Evolutionary conservation across 2,329 filamentous ascomycete genomes (phyloP), one percentile per base, ranked within the genome.

Genomic region (Volutella citrinella): DNA sequence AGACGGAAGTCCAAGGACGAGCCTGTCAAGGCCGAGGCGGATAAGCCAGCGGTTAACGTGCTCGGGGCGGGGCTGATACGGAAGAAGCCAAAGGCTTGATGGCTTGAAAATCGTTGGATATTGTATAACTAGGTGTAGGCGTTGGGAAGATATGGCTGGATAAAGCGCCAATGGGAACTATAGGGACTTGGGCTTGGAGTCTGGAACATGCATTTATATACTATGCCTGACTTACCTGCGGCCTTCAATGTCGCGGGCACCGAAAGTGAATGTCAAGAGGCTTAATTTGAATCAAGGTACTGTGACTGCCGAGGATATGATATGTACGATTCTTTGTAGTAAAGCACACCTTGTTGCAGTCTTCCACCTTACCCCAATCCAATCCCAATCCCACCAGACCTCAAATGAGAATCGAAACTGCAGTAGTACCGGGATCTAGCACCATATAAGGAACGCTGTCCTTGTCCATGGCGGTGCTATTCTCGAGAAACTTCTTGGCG

Each of bases 31-130:
- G 45, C 40, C 3, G 47, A 40, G 10, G 40, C 50, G 19, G 47
- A 40, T 17, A 22, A 8, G 12, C 20, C 20, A 22, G 20, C 20
- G 12, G 53, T 60, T 6, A 80, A 79, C 52, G 60, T 78, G 9
- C 60, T 81, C 13, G 55, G 60, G 3, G 62, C 60, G 12, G 64
- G 70, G 1, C 59, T 78, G 42, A 59, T 80, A 19, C 66, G 74
- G 36, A 80, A 78, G 61, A 82, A 80, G 56, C 57, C 68, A 17
- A 82, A 80, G 53, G 47, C 52, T 10, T 38, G 14, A 27, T 22
- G 14, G 16, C 6, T 28, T 19, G 8, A 11, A 28, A 10, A 6
- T 11, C 8, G 10, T 26, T 17, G n/a, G n/a, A n/a, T 16, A n/a
- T 39, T 39, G 14, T 31, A 31, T 30, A 34, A 13, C 16, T 25